Evolutionary conservation across 805 yeast species (phyloP).

Genomic region (Cephaloascus albidus): DNA sequence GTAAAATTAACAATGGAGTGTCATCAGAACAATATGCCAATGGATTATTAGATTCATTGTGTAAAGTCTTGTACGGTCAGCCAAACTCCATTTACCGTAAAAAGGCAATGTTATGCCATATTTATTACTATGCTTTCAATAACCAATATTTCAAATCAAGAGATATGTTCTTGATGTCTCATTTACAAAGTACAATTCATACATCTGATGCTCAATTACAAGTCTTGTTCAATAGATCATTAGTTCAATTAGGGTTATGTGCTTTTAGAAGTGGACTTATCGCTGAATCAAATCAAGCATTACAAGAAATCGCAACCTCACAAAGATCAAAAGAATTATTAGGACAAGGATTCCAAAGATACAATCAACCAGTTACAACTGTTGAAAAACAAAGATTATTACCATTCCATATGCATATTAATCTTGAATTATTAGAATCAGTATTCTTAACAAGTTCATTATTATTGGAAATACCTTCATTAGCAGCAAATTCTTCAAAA

Average conservation of each 20-base stretch:
- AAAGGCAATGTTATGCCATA: constrained; percentile 75
- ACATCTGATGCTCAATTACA: constrained; percentile 80
- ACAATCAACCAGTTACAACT: constrained; percentile 41
- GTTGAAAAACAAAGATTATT: constrained; percentile 73
- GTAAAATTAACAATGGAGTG: constrained; percentile 19
- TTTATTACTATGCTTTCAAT: constrained; percentile 87
- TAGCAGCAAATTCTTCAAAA: constrained; percentile 63
- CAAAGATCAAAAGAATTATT: constrained; percentile 83
- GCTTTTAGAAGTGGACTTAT: constrained; percentile 89
- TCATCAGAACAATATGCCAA: constrained; percentile 31
- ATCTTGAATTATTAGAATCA: constrained; percentile 88
- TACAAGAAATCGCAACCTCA: constrained; percentile 82
- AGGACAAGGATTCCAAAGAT: constrained; percentile 85
- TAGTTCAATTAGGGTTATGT: constrained; percentile 91
- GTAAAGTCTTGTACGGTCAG: constrained; percentile 58
- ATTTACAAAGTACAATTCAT: constrained; percentile 74
- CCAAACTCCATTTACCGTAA: constrained; percentile 62
- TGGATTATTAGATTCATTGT: constrained; percentile 54
- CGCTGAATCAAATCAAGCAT: constrained; percentile 75
- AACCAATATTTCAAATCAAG: constrained; percentile 78
- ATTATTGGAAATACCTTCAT: constrained; percentile 84
- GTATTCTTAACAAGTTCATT: constrained; percentile 86
- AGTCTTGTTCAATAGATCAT: constrained; percentile 88
- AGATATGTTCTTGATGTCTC: constrained; percentile 80
- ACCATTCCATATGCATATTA: constrained; percentile 98